Evolutionary conservation across 257 asterid species (phyloP).

Genomic region (Fraxinus cuspidata): DNA sequence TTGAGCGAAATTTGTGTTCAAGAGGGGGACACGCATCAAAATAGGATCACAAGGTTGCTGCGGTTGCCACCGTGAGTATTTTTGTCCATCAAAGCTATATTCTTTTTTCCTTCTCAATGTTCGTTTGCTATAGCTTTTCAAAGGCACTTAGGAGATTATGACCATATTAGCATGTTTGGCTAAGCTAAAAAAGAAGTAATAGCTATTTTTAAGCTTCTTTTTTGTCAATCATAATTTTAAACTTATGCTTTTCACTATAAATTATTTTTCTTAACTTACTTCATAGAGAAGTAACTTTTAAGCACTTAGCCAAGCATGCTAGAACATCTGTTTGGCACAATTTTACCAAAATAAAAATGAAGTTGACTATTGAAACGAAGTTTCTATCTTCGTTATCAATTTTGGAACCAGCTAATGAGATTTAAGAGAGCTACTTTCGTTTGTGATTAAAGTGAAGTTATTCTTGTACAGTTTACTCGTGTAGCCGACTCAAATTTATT

Average conservation of each 20-base stretch:
- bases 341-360: too few relatives aligned
- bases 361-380: too few relatives aligned
- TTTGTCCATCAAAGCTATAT: slow-evolving; percentile 12
- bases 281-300: neutral
- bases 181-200: neutral
- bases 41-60: slow-evolving; percentile 65
- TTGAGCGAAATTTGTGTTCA: slow-evolving; percentile 82
- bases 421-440: too few relatives aligned
- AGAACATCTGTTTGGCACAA: too few relatives aligned
- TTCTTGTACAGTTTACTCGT: too few relatives aligned
- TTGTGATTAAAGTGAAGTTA: too few relatives aligned
- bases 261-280: neutral
- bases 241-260: too few relatives aligned
- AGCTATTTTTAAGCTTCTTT: neutral
- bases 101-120: neutral
- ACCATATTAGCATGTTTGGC: neutral
- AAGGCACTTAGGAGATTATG: neutral
- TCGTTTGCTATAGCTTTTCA: neutral
- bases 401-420: too few relatives aligned
- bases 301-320: neutral
- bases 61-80: slow-evolving; percentile 84
- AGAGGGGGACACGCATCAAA: slow-evolving; percentile 78
- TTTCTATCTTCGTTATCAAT: too few relatives aligned
- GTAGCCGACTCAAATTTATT: too few relatives aligned
- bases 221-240: neutral